These are phyloP conservation scores for Cercospora sp. DNA, from an alignment of 2,329 filamentous ascomycete genomes.

Conservation along the genomic window DNA sequence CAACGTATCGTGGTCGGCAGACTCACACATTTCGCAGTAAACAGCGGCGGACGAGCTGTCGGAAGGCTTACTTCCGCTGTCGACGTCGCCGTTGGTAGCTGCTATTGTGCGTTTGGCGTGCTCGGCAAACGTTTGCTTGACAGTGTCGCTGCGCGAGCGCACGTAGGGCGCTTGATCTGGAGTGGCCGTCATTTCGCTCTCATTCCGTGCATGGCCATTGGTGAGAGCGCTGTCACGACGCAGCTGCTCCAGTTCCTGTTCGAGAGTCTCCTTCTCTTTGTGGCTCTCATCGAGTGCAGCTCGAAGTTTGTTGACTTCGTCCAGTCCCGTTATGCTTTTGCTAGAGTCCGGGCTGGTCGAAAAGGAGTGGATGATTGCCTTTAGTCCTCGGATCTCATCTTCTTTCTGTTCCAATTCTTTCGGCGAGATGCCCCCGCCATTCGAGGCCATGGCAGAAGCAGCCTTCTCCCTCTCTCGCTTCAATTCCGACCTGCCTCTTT, in stretches of 20 bases:
- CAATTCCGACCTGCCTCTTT: slow-evolving; percentile 83
- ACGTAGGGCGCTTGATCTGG: slow-evolving; percentile 21
- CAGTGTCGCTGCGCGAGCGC: slow-evolving; percentile 51
- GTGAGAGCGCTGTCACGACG: slow-evolving; percentile 43
- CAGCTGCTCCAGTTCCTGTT: slow-evolving; percentile 77
- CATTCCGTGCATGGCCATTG: slow-evolving; percentile 42
- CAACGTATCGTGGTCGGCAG: slow-evolving; percentile 85
- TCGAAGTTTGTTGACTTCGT: slow-evolving; percentile 59
- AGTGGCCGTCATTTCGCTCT: slow-evolving; percentile 31
- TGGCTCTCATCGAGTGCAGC: slow-evolving; percentile 69
- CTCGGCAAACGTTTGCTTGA: slow-evolving; percentile 62
- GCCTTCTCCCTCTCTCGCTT: slow-evolving; percentile 84
- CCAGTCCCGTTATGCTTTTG: slow-evolving; percentile 32
- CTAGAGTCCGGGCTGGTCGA: slow-evolving; percentile 65
- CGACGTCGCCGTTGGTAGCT: slow-evolving; percentile 3
- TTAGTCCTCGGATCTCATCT: slow-evolving; percentile 93
- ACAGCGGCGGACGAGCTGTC: slow-evolving; percentile 41
- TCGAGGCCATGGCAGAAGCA: slow-evolving; percentile 53
- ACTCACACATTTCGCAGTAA: slow-evolving; percentile 96
- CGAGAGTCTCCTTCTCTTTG: slow-evolving; percentile 76
- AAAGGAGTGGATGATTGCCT: slow-evolving; percentile 95
- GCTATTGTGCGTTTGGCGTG: slow-evolving; percentile 55
- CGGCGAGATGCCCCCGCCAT: slow-evolving; percentile 43
- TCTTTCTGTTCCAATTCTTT: slow-evolving; percentile 92
- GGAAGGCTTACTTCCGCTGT: slow-evolving; percentile 10